A percentile compares a stretch with the other conserved stretches of the same genome.
Conservation (phyloP, 2,329 filamentous ascomycete genomes). For the Aspergillus sp. region DNA sequence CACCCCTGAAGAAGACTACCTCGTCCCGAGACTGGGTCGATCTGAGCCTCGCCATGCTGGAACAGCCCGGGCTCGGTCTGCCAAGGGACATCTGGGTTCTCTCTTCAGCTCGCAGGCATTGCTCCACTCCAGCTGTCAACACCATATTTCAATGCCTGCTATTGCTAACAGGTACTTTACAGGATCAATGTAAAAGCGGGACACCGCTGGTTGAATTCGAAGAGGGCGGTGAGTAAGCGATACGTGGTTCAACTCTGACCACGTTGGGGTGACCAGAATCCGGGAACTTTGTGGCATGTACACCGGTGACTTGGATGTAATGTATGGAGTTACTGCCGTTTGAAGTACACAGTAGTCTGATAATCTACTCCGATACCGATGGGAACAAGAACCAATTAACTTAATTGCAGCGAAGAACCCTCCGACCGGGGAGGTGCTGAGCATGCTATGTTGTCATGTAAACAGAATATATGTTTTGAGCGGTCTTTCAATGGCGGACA, state of each 20-base stretch:
- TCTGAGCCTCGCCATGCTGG: constrained; percentile 5
- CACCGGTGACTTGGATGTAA: neutral
- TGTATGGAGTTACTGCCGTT: neutral
- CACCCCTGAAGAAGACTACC: neutral
- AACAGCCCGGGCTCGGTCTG: constrained; percentile 1
- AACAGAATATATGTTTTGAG: neutral
- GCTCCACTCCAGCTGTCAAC: constrained; percentile 10
- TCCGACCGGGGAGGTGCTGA: too few relatives aligned
- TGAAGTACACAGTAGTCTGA: too few relatives aligned
- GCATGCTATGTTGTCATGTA: neutral
- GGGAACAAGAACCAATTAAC: too few relatives aligned
- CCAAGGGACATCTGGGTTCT: neutral
- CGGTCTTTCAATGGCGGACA: neutral
- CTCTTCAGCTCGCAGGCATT: neutral
- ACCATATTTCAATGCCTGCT: neutral
- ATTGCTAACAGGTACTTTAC: constrained; percentile 29
- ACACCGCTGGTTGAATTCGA: constrained; percentile 75
- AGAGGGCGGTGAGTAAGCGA: constrained; percentile 21
- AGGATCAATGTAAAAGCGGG: constrained; percentile 78
- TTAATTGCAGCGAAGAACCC: too few relatives aligned
- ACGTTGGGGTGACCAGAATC: neutral
- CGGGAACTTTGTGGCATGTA: neutral
- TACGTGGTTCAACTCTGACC: neutral
- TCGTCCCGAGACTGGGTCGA: neutral
- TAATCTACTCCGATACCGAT: too few relatives aligned